Base-by-base conservation (phyloP, 164 flowering plant species). In the Platanus orientalis region DNA sequence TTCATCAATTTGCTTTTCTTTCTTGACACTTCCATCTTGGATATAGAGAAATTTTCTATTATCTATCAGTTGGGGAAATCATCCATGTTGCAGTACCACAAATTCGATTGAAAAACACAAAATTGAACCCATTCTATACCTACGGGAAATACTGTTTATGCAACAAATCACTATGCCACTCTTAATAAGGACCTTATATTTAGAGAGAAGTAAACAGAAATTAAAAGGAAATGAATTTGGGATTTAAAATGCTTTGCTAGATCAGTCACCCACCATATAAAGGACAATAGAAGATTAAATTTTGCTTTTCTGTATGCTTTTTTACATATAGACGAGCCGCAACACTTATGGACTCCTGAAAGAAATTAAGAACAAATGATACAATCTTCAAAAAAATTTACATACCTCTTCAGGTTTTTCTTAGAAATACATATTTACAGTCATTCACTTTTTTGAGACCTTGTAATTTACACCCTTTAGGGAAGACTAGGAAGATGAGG, bases 401-500 rank as follows among this genome's bases (percentile, higher is more conserved):
- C 13, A 26, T 14, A n/a, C 55, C 54, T 24, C n/a, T n/a, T 7
- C 39, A 62, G 58, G 42, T 24, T 63, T 61, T 55, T 58, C 65
- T 32, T 49, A 36, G 42, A 52, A 32, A 29, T 13, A 47, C 54
- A 60, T 20, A 34, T 42, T 45, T 34, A 44, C 26, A 36, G 1
- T 17, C 7, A 39, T 23, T 65, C 61, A 68, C 47, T 59, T 42
- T 36, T 63, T 73, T 50, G 73, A 54, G 27, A 50, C 61, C 58
- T 55, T 72, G 30, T 64, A 26, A 5, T 58, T 68, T 49, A 21
- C 50, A 60, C 63, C 49, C 12, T 70, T 74, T 17, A 34, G 54
- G 27, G 77, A 76, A 36, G 42, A 3, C 1, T 76, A 58, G 11
- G 81, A 71, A 6, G 81, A 78, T 10, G 83, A 72, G 3, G 86